phyloP scores from a whole-genome alignment of 345 rosid genomes.

The Nephelium lappaceum region DNA sequence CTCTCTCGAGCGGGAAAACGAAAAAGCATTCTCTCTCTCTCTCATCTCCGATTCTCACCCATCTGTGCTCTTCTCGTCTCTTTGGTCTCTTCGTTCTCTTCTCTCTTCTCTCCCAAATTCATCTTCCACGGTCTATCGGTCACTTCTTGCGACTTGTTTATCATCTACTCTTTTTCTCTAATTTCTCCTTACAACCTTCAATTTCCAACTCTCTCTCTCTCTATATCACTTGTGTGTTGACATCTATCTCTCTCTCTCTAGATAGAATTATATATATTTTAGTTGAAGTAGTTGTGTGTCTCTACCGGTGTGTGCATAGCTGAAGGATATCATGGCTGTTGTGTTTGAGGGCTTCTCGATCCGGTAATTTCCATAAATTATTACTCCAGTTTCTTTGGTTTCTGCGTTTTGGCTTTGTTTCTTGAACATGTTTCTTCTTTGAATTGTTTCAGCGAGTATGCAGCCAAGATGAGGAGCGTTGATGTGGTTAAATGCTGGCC shows the following conservation, averaged over 20 bases:
- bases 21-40: slow-evolving; percentile 24
- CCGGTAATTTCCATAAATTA: slow-evolving; percentile 40
- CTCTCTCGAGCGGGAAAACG: slow-evolving; percentile 37
- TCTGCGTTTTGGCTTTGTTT: not conserved
- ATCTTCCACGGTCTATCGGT: not conserved
- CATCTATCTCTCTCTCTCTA: not conserved
- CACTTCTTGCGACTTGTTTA: not conserved
- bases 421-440: not conserved
- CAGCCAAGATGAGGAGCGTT: slow-evolving; percentile 46
- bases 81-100: not conserved
- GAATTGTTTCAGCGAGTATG: slow-evolving; percentile 46
- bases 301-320: too few species aligned
- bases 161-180: too few species aligned
- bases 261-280: too few species aligned
- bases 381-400: not conserved
- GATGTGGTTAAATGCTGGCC: slow-evolving; percentile 67
- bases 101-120: not conserved
- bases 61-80: slow-evolving; percentile 5
- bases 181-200: not conserved
- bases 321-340: slow-evolving; percentile 40
- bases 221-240: not conserved
- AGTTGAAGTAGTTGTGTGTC: too few species aligned
- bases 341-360: slow-evolving; percentile 59
- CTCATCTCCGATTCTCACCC: slow-evolving; percentile 6
- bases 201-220: too few species aligned